Base-by-base conservation (phyloP, 495 filamentous ascomycete genomes). In the Amphirosellinia nigrospora region DNA sequence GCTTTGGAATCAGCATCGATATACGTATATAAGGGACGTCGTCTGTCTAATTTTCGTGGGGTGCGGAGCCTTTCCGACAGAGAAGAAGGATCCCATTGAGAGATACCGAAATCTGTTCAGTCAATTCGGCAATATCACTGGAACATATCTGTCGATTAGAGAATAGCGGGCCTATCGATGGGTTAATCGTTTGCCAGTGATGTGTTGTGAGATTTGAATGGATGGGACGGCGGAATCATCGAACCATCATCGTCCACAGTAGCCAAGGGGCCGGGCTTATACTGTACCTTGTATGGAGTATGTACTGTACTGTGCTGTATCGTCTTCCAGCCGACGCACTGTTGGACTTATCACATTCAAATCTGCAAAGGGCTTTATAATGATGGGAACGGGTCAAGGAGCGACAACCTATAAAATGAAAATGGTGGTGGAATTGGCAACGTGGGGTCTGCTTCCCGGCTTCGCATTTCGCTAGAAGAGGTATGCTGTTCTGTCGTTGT, bases 41-140 rank as follows among this genome's bases (percentile, higher is more conserved):
- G 76, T 67, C 69, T 67, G 76, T 67, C 69, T 67, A 69, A 64
- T 71, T 68, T 65, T 73, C 69, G 76, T 58, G 46, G 64, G 73
- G 70, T 70, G 55, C 61, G 68, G 68, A 69, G 72, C 59, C 53
- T 74, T 71, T 66, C 69, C 53, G 61, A 60, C 53, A 43, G 61
- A 48, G 50, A 69, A 69, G 59, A 63, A 74, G 69, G 68, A 61
- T 78, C 76, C 71, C 76, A 76, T 76, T 78, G 76, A 78, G 66
- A 73, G 62, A 70, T 48, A 64, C 34, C 15, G 48, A 23, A 59
- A 36, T 58, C 8, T 48, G 43, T 28, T 64, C 48, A 64, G 41
- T 64, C 48, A 23, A 28, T 48, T 55, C 43, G 30, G 46, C 43
- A 32, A 64, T 64, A 30, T 55, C 28, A 56, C 30, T 21, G 60